These are phyloP conservation scores for Aureobasidium melanogenum DNA, from an alignment of 2,329 filamentous ascomycete genomes.

Conservation along the genomic window DNA sequence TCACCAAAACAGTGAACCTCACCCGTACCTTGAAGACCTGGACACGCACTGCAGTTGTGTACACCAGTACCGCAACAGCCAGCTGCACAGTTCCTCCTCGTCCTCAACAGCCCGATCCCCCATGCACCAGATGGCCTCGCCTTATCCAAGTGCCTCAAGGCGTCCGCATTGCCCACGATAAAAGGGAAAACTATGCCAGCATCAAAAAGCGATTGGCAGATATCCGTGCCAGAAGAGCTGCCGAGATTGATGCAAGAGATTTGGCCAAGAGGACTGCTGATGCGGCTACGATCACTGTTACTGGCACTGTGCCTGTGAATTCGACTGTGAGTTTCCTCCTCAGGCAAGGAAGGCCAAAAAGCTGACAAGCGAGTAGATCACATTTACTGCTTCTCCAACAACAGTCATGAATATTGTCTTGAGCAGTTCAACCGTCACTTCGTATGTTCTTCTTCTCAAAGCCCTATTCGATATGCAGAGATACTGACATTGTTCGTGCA, in stretches of 20 bases:
- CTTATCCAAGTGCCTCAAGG: constrained; percentile 18
- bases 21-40: constrained; percentile 14
- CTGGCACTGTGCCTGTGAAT: constrained; percentile 26
- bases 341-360: not conserved
- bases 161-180: constrained; percentile 13
- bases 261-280: constrained; percentile 28
- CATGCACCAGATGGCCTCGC: constrained; percentile 28
- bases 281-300: constrained; percentile 26
- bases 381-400: constrained; percentile 14
- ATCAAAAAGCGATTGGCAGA: constrained; percentile 17
- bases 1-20: not conserved
- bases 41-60: constrained; percentile 16
- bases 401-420: constrained; percentile 25
- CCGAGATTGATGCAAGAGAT: constrained; percentile 15
- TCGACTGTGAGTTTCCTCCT: constrained; percentile 16
- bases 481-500: constrained; percentile 14
- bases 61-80: constrained; percentile 27
- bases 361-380: not conserved
- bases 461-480: not conserved
- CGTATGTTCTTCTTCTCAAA: not conserved
- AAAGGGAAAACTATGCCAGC: constrained; percentile 20
- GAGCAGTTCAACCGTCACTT: constrained; percentile 16
- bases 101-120: constrained; percentile 26
- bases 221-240: constrained; percentile 4
- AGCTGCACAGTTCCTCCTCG: constrained; percentile 29